Percentiles rank a stretch among this genome's conserved stretches.
Conservation (phyloP, 768 basidiomycete genomes). For the Dentipellis fragilis region DNA sequence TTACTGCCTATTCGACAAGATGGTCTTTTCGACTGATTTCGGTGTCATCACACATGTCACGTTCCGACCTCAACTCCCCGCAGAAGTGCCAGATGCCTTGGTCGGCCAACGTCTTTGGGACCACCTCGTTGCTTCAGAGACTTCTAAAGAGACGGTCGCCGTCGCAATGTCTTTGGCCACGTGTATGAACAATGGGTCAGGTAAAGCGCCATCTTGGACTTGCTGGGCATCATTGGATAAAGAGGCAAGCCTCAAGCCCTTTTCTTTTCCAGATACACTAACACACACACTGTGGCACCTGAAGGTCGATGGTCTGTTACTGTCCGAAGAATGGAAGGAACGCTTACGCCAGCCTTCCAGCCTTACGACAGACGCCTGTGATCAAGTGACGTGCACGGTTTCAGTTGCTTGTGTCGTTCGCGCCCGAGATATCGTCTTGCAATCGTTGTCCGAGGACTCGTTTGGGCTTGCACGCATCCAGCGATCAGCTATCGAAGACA, state of each 20-base stretch:
- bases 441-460: conserved; percentile 16
- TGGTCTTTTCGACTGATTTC: too few species aligned
- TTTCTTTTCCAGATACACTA: too few species aligned
- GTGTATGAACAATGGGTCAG: not conserved
- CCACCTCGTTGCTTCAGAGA: not conserved
- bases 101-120: not conserved
- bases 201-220: conserved; percentile 10
- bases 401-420: conserved; percentile 9
- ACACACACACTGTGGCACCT: not conserved
- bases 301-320: conserved; percentile 6
- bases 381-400: conserved; percentile 7
- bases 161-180: not conserved
- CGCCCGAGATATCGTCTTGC: conserved; percentile 16
- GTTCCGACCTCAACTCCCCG: too few species aligned
- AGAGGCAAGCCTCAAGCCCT: conserved; percentile 23
- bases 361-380: not conserved
- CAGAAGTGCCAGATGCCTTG: too few species aligned
- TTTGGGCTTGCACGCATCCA: conserved; percentile 15
- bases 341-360: conserved; percentile 2
- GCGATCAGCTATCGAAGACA: conserved; percentile 13
- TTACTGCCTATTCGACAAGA: too few species aligned
- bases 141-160: not conserved
- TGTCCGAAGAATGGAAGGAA: conserved; percentile 3
- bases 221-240: conserved; percentile 28
- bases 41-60: too few species aligned